These are phyloP conservation scores for apple (Malus domestica) DNA, from an alignment of 306 rosid species.

Conservation along the genomic window DNA sequence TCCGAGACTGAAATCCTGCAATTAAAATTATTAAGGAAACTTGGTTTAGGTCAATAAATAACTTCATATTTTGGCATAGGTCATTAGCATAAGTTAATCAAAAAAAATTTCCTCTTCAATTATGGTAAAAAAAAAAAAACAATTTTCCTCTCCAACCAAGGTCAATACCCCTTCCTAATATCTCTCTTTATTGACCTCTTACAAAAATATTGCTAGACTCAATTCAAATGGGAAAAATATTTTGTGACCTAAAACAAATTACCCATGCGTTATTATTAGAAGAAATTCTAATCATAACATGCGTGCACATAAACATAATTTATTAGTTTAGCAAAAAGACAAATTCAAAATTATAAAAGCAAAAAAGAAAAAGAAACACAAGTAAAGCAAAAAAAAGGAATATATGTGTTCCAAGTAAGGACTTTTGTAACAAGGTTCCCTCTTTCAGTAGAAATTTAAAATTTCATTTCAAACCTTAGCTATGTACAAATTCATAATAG, in stretches of 20 bases:
- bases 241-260: neutral
- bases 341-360: neutral
- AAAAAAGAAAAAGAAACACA: neutral
- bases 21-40: neutral
- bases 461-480: neutral
- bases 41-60: neutral
- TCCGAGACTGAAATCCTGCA: constrained; percentile 72
- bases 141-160: neutral
- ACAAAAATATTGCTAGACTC: neutral
- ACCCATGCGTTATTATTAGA: neutral
- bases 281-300: neutral
- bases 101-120: neutral
- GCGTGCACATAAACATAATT: neutral
- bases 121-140: neutral
- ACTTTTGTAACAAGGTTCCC: neutral
- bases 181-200: neutral
- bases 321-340: neutral
- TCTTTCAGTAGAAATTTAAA: neutral
- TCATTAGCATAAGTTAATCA: too few relatives aligned
- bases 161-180: neutral
- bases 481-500: neutral
- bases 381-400: neutral
- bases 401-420: neutral
- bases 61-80: neutral
- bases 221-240: neutral